These are phyloP conservation scores for Macrolepiota fuliginosa DNA, from an alignment of 768 basidiomycete species.

Conservation along the genomic window DNA sequence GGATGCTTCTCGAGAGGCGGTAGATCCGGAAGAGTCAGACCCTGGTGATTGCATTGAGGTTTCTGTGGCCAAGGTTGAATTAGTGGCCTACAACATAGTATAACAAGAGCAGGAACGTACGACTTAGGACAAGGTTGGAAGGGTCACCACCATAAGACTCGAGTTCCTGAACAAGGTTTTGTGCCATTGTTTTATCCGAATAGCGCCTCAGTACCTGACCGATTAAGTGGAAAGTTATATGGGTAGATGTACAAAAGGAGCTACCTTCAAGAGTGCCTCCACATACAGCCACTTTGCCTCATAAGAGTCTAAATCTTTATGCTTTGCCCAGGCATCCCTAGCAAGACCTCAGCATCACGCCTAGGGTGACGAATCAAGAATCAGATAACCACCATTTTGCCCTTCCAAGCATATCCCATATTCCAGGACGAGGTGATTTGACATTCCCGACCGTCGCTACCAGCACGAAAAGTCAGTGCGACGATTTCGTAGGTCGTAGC, in stretches of 20 bases:
- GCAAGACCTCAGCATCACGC: slow-evolving; percentile 10
- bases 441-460: slow-evolving; percentile 91
- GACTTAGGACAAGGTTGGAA: slow-evolving; percentile 60
- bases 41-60: slow-evolving; percentile 45
- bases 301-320: slow-evolving; percentile 71
- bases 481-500: background rate
- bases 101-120: slow-evolving; percentile 34
- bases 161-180: slow-evolving; percentile 72
- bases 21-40: slow-evolving; percentile 68
- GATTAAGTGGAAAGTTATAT: background rate
- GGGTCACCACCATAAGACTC: slow-evolving; percentile 74
- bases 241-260: background rate
- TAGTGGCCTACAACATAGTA: background rate
- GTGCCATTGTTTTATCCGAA: slow-evolving; percentile 78
- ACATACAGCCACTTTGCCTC: slow-evolving; percentile 92
- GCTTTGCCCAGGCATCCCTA: slow-evolving; percentile 97
- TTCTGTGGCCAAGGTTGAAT: slow-evolving; percentile 25
- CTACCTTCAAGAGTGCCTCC: slow-evolving; percentile 79
- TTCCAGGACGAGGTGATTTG: slow-evolving; percentile 69
- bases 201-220: slow-evolving; percentile 77
- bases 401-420: slow-evolving; percentile 88
- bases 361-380: background rate
- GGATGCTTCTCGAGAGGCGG: slow-evolving; percentile 35
- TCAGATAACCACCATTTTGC: slow-evolving; percentile 79
- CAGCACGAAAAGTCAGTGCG: slow-evolving; percentile 13